Evolutionary conservation across 2,329 filamentous ascomycete species (phyloP).

Genomic region (Acephala macrosclerotiorum): DNA sequence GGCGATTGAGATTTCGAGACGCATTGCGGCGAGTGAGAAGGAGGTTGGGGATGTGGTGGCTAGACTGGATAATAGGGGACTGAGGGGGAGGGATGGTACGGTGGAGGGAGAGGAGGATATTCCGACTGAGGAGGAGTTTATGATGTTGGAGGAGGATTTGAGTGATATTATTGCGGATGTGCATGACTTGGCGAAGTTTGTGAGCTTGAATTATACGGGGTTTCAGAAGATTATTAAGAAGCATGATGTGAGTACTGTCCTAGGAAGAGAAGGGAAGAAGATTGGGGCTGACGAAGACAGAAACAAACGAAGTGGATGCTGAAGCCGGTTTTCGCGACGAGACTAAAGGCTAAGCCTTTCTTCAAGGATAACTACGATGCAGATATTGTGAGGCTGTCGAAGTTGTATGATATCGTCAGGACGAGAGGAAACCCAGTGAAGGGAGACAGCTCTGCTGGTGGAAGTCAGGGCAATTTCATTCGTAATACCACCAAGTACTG

Average conservation of each 20-base stretch:
- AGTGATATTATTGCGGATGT: conserved; percentile 99
- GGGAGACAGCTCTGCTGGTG: conserved; percentile 90
- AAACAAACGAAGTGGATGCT: conserved; percentile 96
- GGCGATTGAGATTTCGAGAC: conserved; percentile 90
- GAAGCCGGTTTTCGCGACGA: conserved; percentile 92
- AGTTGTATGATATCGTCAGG: conserved; percentile 91
- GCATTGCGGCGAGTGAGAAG: conserved; percentile 86
- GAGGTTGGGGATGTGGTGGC: conserved; percentile 90
- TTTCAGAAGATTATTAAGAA: conserved; percentile 99
- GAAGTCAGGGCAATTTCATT: conserved; percentile 92
- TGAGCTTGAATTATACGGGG: conserved; percentile 97
- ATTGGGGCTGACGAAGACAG: conserved; percentile 51
- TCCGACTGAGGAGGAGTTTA: conserved; percentile 90
- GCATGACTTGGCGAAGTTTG: conserved; percentile 97
- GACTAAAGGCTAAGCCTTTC: conserved; percentile 95
- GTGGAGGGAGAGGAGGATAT: conserved; percentile 52
- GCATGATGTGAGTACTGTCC: conserved; percentile 77
- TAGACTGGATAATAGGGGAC: conserved; percentile 70
- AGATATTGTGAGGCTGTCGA: conserved; percentile 93
- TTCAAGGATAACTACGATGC: conserved; percentile 99
- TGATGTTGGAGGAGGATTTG: conserved; percentile 90
- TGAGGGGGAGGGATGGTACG: conserved; percentile 44
- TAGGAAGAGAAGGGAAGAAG: not conserved
- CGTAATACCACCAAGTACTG: conserved; percentile 99
- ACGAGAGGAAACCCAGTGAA: conserved; percentile 92